phyloP scores from a whole-genome alignment of 2,329 filamentous ascomycete species.

The Pyricularia pennisetigena region DNA sequence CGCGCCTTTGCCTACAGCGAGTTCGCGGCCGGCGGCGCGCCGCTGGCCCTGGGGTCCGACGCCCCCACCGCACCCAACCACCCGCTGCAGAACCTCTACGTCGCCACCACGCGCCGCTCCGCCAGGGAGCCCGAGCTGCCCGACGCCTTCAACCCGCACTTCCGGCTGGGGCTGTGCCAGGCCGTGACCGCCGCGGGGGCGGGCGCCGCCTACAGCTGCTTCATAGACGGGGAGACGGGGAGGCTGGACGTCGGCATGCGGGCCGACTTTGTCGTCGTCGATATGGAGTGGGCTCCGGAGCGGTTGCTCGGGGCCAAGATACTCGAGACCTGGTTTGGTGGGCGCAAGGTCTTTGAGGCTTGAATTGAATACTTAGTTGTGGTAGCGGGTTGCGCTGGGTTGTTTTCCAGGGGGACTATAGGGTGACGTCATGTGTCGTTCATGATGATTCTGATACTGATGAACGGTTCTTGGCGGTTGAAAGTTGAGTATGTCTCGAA shows the following conservation, averaged over 20 bases:
- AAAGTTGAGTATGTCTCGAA: too few species aligned
- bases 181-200: slow-evolving; percentile 42
- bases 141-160: slow-evolving; percentile 39
- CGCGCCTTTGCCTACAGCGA: slow-evolving; percentile 56
- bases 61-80: slow-evolving; percentile 47
- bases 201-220: slow-evolving; percentile 49
- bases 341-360: slow-evolving; percentile 25
- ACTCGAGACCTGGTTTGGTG: slow-evolving; percentile 43
- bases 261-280: slow-evolving; percentile 48
- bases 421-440: neutral
- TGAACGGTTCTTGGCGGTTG: neutral
- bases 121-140: slow-evolving; percentile 34
- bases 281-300: slow-evolving; percentile 37
- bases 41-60: slow-evolving; percentile 48
- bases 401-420: neutral
- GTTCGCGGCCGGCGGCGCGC: slow-evolving; percentile 43
- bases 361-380: neutral
- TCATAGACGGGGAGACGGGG: slow-evolving; percentile 43
- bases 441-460: neutral
- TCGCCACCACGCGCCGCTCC: slow-evolving; percentile 46
- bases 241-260: slow-evolving; percentile 38
- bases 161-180: slow-evolving; percentile 41
- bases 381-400: neutral
- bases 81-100: slow-evolving; percentile 46
- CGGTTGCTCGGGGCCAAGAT: slow-evolving; percentile 35